These are phyloP conservation scores for Plasmodium reichenowi DNA, from an alignment of 169 alveolate species.

Conservation along the genomic window DNA sequence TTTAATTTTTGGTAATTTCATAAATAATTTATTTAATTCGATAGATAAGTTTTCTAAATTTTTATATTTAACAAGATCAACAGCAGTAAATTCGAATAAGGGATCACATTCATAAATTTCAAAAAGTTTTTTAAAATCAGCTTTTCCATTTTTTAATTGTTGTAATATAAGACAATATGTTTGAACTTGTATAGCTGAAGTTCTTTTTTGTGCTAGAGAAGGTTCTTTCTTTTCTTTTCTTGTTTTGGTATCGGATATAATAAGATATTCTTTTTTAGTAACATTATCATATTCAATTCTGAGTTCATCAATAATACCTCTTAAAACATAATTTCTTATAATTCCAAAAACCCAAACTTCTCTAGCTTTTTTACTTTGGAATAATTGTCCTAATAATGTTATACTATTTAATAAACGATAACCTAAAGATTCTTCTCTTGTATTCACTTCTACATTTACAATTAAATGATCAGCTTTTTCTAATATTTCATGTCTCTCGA, in stretches of 20 bases:
- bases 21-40: slow-evolving; percentile 77
- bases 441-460: slow-evolving; percentile 83
- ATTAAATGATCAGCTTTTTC: slow-evolving; percentile 87
- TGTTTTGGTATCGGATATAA: slow-evolving; percentile 87
- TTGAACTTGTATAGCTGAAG: slow-evolving; percentile 87
- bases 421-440: slow-evolving; percentile 87
- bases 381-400: slow-evolving; percentile 79
- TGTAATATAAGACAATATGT: slow-evolving; percentile 83
- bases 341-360: slow-evolving; percentile 87
- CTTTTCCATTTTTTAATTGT: slow-evolving; percentile 76
- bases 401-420: slow-evolving; percentile 83
- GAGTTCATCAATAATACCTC: slow-evolving; percentile 87
- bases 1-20: slow-evolving; percentile 82
- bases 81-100: slow-evolving; percentile 78
- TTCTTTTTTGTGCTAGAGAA: slow-evolving; percentile 81
- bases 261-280: slow-evolving; percentile 72
- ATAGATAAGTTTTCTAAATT: slow-evolving; percentile 79
- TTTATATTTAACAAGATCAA: slow-evolving; percentile 79
- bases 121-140: slow-evolving; percentile 77
- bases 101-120: slow-evolving; percentile 83
- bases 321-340: slow-evolving; percentile 80
- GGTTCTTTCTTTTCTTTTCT: slow-evolving; percentile 81
- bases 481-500: slow-evolving; percentile 85
- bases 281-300: slow-evolving; percentile 79
- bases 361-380: slow-evolving; percentile 82